These are phyloP conservation scores for Fusarium lyarnte DNA, from an alignment of 2,329 filamentous ascomycete genomes.

Conservation along the genomic window DNA sequence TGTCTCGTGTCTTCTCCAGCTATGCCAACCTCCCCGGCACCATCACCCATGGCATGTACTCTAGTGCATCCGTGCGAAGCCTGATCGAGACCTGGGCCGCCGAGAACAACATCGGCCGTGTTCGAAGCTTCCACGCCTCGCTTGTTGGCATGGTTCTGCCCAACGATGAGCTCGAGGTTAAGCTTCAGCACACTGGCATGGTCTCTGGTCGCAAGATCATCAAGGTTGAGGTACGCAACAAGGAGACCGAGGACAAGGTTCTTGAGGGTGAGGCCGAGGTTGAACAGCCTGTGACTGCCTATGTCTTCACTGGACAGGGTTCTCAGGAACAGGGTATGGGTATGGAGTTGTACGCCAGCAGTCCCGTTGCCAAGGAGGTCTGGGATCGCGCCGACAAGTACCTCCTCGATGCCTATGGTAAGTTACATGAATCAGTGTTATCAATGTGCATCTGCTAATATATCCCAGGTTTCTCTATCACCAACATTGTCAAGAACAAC, in stretches of 20 bases:
- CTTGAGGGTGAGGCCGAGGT: slow-evolving; percentile 95
- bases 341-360: slow-evolving; percentile 97
- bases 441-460: slow-evolving; percentile 16
- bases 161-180: slow-evolving; percentile 94
- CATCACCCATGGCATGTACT: slow-evolving; percentile 99
- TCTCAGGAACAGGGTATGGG: slow-evolving; percentile 99
- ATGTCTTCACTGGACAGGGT: slow-evolving; percentile 98
- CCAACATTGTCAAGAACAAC: slow-evolving; percentile 99
- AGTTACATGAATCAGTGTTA: slow-evolving; percentile 42
- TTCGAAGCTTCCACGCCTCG: slow-evolving; percentile 95
- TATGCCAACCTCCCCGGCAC: slow-evolving; percentile 96
- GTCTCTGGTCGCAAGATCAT: slow-evolving; percentile 98
- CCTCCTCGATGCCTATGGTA: slow-evolving; percentile 98
- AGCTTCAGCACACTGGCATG: slow-evolving; percentile 97
- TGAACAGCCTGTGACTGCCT: slow-evolving; percentile 95
- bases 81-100: slow-evolving; percentile 98
- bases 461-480: slow-evolving; percentile 84
- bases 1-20: slow-evolving; percentile 93
- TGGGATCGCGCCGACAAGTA: slow-evolving; percentile 99
- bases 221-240: slow-evolving; percentile 96
- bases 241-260: slow-evolving; percentile 96
- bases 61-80: slow-evolving; percentile 93
- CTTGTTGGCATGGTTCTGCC: slow-evolving; percentile 99
- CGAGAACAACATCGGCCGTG: slow-evolving; percentile 97
- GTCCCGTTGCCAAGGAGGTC: slow-evolving; percentile 92